These are phyloP conservation scores for Solanum appendiculatum DNA, from an alignment of 257 asterid genomes.

Conservation along the genomic window DNA sequence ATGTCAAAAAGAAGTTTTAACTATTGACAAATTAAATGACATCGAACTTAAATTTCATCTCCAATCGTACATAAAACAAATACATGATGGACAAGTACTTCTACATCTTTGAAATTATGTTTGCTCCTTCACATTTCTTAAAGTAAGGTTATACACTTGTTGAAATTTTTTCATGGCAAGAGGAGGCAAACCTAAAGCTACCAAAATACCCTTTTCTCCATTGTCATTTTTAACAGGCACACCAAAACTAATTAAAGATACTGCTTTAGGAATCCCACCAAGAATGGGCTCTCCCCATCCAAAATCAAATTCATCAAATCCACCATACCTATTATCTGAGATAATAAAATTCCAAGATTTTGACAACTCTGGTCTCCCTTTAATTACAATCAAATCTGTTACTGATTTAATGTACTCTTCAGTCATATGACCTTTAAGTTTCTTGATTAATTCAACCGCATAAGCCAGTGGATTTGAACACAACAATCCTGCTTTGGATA, in stretches of 20 bases:
- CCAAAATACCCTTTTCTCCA: neutral
- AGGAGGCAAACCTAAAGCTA: neutral
- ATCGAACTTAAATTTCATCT: no score
- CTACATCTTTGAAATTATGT: neutral
- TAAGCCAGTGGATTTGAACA: neutral
- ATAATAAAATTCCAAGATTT: neutral
- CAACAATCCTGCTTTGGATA: neutral
- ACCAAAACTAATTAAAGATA: neutral
- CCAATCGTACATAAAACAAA: neutral
- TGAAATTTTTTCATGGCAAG: neutral
- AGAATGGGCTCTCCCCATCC: neutral
- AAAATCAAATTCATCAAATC: neutral
- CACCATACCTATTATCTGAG: neutral
- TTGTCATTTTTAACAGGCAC: neutral
- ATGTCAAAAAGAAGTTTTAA: neutral
- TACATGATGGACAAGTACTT: neutral
- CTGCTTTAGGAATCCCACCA: neutral
- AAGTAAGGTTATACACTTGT: neutral
- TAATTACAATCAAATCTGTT: conserved; percentile 3
- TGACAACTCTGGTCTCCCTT: neutral
- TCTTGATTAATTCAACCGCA: neutral
- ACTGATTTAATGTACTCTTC: conserved; percentile 7
- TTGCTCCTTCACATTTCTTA: neutral
- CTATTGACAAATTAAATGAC: no score
- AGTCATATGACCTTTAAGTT: neutral